Conservation (phyloP, 169 alveolate species). For the Plasmodium adleri region DNA sequence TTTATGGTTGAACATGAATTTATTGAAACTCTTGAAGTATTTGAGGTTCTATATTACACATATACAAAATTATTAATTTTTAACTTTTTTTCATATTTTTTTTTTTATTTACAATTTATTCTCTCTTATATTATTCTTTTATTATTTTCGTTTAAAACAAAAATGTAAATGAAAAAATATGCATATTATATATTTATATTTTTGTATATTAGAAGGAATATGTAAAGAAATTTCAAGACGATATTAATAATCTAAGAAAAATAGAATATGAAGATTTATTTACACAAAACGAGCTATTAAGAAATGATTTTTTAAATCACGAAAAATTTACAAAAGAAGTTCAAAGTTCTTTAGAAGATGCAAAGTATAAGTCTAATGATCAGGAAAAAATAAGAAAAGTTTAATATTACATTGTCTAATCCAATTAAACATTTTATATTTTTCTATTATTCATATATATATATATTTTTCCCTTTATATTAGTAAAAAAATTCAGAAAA, state of each 20-base stretch:
- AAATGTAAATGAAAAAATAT: constrained; percentile 12
- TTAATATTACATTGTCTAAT: neutral
- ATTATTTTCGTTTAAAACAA: constrained; percentile 32
- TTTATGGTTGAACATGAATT: constrained; percentile 69
- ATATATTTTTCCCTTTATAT: constrained; percentile 3
- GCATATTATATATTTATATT: neutral
- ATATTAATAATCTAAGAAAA: constrained; percentile 56
- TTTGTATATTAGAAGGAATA: constrained; percentile 63
- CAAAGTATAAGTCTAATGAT: constrained; percentile 46
- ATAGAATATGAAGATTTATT: constrained; percentile 37
- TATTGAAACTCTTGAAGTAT: constrained; percentile 73
- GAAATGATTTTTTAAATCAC: constrained; percentile 68
- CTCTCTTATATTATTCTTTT: constrained; percentile 8
- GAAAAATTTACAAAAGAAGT: constrained; percentile 60
- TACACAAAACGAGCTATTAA: constrained; percentile 69
- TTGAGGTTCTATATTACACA: constrained; percentile 37
- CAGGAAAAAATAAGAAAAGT: neutral
- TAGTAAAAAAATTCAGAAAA: constrained; percentile 73
- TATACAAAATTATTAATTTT: no score
- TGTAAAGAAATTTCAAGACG: constrained; percentile 52
- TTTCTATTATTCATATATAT: neutral
- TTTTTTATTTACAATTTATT: constrained; percentile 13
- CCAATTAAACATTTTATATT: neutral
- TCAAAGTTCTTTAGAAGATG: constrained; percentile 72
- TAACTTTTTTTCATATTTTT: neutral